These are phyloP conservation scores for Umbellularia californica DNA, from an alignment of 164 flowering plant genomes.

Conservation along the genomic window DNA sequence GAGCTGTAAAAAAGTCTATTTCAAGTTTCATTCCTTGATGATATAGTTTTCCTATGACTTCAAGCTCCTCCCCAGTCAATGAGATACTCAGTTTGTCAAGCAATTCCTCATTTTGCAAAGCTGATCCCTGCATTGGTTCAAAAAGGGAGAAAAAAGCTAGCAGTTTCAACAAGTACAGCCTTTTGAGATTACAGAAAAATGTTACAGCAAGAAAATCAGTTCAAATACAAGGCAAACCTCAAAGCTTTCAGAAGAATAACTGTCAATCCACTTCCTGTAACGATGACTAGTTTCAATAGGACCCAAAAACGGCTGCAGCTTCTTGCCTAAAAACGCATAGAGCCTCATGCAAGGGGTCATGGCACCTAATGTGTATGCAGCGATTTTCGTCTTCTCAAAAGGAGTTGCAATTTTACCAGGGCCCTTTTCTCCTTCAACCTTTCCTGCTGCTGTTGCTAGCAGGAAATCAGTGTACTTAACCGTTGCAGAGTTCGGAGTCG, in stretches of 20 bases:
- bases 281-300: slow-evolving; percentile 42
- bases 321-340: slow-evolving; percentile 76
- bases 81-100: slow-evolving; percentile 88
- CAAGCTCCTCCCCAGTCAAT: slow-evolving; percentile 94
- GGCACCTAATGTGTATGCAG: slow-evolving; percentile 92
- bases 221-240: slow-evolving; percentile 45
- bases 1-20: slow-evolving; percentile 73
- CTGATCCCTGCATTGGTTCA: slow-evolving; percentile 45
- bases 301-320: slow-evolving; percentile 43
- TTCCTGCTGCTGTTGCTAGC: slow-evolving; percentile 96
- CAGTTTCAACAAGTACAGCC: background rate
- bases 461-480: slow-evolving; percentile 72
- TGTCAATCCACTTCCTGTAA: slow-evolving; percentile 80
- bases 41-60: slow-evolving; percentile 85
- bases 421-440: slow-evolving; percentile 81
- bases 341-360: slow-evolving; percentile 93
- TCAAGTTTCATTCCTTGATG: slow-evolving; percentile 90
- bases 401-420: slow-evolving; percentile 88
- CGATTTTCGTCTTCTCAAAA: slow-evolving; percentile 90
- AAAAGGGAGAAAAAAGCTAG: background rate
- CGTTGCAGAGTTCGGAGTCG: slow-evolving; percentile 49
- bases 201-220: background rate
- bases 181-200: background rate
- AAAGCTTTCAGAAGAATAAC: slow-evolving; percentile 61
- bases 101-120: slow-evolving; percentile 77